Conservation (phyloP, 1,139 yeast species). For the Dujonia santamariae region DNA sequence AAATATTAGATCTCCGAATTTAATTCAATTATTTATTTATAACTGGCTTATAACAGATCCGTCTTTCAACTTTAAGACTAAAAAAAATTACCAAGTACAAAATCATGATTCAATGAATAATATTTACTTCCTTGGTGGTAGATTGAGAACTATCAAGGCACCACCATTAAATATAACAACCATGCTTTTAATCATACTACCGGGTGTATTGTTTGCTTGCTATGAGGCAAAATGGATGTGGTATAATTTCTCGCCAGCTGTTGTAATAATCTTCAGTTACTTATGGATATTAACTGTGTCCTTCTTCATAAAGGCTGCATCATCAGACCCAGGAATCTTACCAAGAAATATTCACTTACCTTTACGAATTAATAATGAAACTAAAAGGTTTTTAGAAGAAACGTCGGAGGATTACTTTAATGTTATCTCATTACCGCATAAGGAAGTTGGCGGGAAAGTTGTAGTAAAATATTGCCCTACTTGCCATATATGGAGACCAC, state of each 20-base stretch:
- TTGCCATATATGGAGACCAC: conserved; percentile 48
- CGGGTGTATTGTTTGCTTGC: conserved; percentile 47
- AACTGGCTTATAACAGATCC: conserved; percentile 49
- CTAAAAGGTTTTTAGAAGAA: conserved; percentile 14
- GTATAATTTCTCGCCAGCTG: conserved; percentile 54
- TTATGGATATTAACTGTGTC: conserved; percentile 47
- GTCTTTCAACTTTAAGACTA: conserved; percentile 12
- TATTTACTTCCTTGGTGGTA: conserved; percentile 62
- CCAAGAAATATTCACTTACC: conserved; percentile 68
- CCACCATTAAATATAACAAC: conserved; percentile 35
- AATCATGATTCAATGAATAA: conserved; percentile 27
- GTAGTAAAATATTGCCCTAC: conserved; percentile 47
- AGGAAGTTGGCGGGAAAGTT: no score
- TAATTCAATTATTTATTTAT: conserved; percentile 28
- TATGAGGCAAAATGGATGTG: conserved; percentile 56
- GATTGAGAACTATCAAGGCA: conserved; percentile 44
- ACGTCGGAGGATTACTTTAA: conserved; percentile 66
- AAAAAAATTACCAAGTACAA: conserved; percentile 35
- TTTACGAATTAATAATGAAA: conserved; percentile 13
- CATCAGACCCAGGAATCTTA: conserved; percentile 69
- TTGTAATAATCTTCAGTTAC: conserved; percentile 58
- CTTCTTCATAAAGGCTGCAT: conserved; percentile 53
- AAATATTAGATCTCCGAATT: no score
- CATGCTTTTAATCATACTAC: conserved; percentile 33
- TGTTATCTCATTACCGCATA: conserved; percentile 52